These are phyloP conservation scores for Malassezia vespertilionis DNA, from an alignment of 1,284 basidiomycete species.

Conservation along the genomic window DNA sequence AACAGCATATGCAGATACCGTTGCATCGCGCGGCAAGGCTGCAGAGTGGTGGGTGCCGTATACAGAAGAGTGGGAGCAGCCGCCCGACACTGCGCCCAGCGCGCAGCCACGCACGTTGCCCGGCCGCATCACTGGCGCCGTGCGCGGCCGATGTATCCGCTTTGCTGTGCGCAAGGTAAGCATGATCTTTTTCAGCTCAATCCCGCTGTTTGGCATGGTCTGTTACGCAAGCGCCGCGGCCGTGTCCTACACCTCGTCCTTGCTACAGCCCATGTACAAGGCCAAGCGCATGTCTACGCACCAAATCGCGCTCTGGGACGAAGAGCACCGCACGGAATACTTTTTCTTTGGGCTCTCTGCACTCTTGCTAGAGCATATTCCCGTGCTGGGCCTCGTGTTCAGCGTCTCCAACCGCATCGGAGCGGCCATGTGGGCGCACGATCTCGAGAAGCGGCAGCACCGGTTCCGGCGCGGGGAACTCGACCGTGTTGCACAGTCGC, in stretches of 20 bases:
- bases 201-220: constrained; percentile 25
- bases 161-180: constrained; percentile 1
- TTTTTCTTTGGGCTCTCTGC: constrained; percentile 37
- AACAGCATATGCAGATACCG: constrained; percentile 36
- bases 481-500: constrained; percentile 2
- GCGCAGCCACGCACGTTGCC: too few relatives aligned
- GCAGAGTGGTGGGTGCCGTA: constrained; percentile 44
- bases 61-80: constrained; percentile 38
- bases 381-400: constrained; percentile 36
- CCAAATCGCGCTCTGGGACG: constrained; percentile 40
- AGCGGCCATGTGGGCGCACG: constrained; percentile 46
- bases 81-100: too few relatives aligned
- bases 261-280: constrained; percentile 34
- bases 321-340: constrained; percentile 35
- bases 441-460: constrained; percentile 45
- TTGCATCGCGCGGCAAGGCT: constrained; percentile 33
- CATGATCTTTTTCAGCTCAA: constrained; percentile 1
- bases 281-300: constrained; percentile 40
- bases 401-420: constrained; percentile 44
- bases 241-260: constrained; percentile 21
- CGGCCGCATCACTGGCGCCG: not conserved
- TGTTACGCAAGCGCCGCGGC: constrained; percentile 27
- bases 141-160: not conserved
- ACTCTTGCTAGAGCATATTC: constrained; percentile 36
- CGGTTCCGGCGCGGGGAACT: constrained; percentile 20